These are phyloP conservation scores for Cucurbita ficifolia DNA, from an alignment of 306 rosid species.

Conservation along the genomic window DNA sequence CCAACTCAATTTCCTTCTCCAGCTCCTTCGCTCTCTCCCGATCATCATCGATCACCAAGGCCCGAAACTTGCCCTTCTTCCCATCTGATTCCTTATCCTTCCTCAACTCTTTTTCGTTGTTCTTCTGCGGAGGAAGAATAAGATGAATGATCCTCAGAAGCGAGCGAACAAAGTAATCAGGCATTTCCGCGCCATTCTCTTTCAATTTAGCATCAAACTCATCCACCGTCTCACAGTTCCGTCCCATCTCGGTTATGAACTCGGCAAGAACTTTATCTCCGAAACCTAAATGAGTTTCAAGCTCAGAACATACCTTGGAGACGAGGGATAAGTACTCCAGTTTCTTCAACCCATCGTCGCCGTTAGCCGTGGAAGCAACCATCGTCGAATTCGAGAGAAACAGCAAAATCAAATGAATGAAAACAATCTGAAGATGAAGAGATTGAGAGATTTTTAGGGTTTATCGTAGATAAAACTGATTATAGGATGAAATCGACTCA, in stretches of 20 bases:
- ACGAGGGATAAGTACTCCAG: slow-evolving; percentile 64
- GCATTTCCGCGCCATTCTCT: slow-evolving; percentile 61
- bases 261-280: slow-evolving; percentile 66
- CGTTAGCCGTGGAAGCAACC: slow-evolving; percentile 15
- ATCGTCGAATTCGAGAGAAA: slow-evolving; percentile 12
- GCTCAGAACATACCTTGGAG: slow-evolving; percentile 63
- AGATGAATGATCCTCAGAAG: slow-evolving; percentile 52
- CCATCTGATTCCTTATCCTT: slow-evolving; percentile 28
- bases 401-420: background rate
- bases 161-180: slow-evolving; percentile 50
- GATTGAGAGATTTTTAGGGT: background rate
- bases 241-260: slow-evolving; percentile 59
- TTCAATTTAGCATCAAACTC: slow-evolving; percentile 50
- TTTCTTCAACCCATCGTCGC: slow-evolving; percentile 44
- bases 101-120: slow-evolving; percentile 22
- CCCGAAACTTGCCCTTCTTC: slow-evolving; percentile 33
- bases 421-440: background rate
- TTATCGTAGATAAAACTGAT: background rate
- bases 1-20: slow-evolving; percentile 48
- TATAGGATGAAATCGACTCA: background rate
- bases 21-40: slow-evolving; percentile 51
- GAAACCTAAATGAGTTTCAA: slow-evolving; percentile 58
- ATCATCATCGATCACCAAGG: slow-evolving; percentile 41
- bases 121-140: slow-evolving; percentile 50
- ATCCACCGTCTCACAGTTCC: slow-evolving; percentile 32